Evolutionary conservation across 192 early-diverging fungal species (phyloP), one percentile per base, ranked within the genome.

Genomic region (Pilaira anomala): DNA sequence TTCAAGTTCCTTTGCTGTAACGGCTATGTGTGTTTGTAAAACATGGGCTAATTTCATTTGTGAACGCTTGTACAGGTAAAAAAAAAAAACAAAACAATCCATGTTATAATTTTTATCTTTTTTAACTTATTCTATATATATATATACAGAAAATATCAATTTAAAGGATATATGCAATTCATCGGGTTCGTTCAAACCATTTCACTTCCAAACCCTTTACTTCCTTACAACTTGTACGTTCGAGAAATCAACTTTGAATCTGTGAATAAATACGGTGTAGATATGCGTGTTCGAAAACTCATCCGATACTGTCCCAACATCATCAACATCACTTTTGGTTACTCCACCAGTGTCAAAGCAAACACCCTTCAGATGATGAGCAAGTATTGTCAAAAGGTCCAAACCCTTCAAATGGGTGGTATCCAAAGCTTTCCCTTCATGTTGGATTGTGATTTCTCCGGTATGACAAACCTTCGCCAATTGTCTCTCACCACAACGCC

Each of bases 391-490:
- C 29, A 54, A 7, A 54, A 9, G 1, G 52, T 30, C 3, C 24
- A 30, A 29, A 29, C 26, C 28, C 52, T 54, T 14, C 28, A 54
- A 16, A 29, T 54, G n/a, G 52, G 52, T 2, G 52, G 52, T 18
- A 30, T 54, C 6, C 52, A 54, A 29, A 30, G 52, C 7, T 54
- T 30, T 28, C 52, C 52, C 8, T 54, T 54, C 18, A 54, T 54
- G 52, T 54, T 54, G 14, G 52, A 54, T 54, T 54, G 52, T 33
- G 52, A 54, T 30, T 54, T 54, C 16, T 54, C 28, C 1, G 29
- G 29, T 54, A 29, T 54, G 29, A 18, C n/a, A 26, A 30, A n/a
- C 7, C 52, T 54, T 54, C 26, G 16, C n/a, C 24, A 29, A 18
- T 18, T 54, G 13, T 30, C 52, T 0, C 52, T 54, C 30, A 54